These are phyloP conservation scores for Ophiostoma angusticollis DNA, from an alignment of 2,329 filamentous ascomycete species.

Conservation along the genomic window DNA sequence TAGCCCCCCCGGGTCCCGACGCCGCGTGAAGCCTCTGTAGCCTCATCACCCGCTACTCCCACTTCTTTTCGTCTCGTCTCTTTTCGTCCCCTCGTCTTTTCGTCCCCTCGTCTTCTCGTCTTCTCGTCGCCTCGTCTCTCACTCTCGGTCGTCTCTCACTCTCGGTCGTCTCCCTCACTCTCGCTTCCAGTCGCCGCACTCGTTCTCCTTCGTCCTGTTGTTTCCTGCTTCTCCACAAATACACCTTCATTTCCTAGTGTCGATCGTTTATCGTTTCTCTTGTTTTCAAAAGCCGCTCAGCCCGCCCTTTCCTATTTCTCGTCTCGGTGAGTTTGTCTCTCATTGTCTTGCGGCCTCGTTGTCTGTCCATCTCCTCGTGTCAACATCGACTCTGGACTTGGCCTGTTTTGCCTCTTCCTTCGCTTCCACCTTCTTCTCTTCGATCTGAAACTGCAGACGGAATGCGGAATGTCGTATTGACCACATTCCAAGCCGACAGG, in stretches of 20 bases:
- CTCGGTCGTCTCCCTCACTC: too few species aligned
- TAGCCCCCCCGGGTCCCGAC: too few species aligned
- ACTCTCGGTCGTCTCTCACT: conserved; percentile 2
- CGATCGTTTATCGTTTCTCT: conserved; percentile 5
- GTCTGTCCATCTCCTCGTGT: not conserved
- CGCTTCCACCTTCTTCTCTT: not conserved
- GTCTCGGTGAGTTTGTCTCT: not conserved
- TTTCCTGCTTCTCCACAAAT: too few species aligned
- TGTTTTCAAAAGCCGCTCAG: not conserved
- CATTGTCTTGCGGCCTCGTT: not conserved
- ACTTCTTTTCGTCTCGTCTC: too few species aligned
- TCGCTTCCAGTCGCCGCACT: too few species aligned
- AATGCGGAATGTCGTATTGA: conserved; percentile 8
- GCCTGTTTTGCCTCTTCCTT: too few species aligned
- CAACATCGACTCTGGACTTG: too few species aligned
- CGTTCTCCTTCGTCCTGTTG: too few species aligned
- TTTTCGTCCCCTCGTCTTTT: not conserved
- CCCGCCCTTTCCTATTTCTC: not conserved
- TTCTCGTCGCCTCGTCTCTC: conserved; percentile 1
- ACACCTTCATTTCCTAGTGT: too few species aligned
- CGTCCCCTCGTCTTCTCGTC: not conserved
- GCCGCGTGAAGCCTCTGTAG: too few species aligned
- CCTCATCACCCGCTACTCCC: too few species aligned
- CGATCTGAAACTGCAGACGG: not conserved
- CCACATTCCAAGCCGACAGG: conserved; percentile 2